Evolutionary conservation across 73 alveolate genomes (phyloP).

Genomic region (Tetrahymena elliotti): DNA sequence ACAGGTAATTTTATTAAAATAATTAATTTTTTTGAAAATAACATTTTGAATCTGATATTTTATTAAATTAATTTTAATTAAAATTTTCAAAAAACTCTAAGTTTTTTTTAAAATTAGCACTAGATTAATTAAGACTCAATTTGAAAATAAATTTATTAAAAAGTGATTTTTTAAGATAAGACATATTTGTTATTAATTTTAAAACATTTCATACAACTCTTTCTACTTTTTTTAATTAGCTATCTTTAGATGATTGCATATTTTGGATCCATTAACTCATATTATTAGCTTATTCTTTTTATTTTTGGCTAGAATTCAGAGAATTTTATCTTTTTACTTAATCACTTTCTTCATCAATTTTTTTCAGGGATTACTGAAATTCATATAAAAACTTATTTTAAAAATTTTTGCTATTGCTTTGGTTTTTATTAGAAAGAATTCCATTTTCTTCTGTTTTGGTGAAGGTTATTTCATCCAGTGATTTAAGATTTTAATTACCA

Average conservation of each 20-base stretch:
- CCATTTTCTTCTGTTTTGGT: not conserved
- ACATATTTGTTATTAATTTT: no score
- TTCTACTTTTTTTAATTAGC: not conserved
- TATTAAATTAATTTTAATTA: no score
- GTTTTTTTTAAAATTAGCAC: no score
- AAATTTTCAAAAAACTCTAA: no score
- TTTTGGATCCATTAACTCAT: not conserved
- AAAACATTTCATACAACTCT: not conserved
- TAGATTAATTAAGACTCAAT: not conserved
- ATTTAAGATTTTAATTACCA: not conserved
- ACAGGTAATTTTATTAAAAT: no score
- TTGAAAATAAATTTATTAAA: no score
- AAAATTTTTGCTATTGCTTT: not conserved
- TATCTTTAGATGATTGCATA: not conserved
- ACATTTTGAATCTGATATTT: no score
- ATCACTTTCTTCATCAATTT: not conserved
- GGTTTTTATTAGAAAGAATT: not conserved
- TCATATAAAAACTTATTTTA: not conserved
- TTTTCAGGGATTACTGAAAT: not conserved
- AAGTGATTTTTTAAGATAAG: not conserved
- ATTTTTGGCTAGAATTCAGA: not conserved
- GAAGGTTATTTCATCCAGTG: not conserved
- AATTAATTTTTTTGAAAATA: no score
- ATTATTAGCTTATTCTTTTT: not conserved
- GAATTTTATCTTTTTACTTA: not conserved